Evolutionary conservation across 2,329 filamentous ascomycete species (phyloP).

Genomic region (Anthostomella pinea): DNA sequence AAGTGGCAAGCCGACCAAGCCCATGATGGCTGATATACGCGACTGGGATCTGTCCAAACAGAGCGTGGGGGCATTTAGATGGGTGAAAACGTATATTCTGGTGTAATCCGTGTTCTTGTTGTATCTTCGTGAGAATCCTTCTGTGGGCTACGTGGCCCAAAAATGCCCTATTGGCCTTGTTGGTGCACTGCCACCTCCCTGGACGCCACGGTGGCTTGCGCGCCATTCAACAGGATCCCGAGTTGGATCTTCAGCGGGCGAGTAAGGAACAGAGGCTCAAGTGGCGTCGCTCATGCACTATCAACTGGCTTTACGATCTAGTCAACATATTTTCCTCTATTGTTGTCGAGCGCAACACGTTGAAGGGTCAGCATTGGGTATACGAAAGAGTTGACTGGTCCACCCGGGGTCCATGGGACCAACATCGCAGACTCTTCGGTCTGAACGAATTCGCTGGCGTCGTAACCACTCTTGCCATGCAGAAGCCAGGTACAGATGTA

Average conservation of each 20-base stretch:
- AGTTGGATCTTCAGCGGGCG: constrained; percentile 35
- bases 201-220: no score
- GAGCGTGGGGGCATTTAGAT: no score
- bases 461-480: constrained; percentile 44
- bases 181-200: no score
- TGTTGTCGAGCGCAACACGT: constrained; percentile 37
- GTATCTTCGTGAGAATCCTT: no score
- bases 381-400: constrained; percentile 43
- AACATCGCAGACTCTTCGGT: constrained; percentile 40
- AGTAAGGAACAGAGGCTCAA: constrained; percentile 38
- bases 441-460: constrained; percentile 44
- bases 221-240: no score
- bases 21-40: constrained; percentile 36
- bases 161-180: no score
- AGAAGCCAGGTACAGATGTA: constrained; percentile 39
- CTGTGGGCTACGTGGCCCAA: no score
- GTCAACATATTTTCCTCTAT: constrained; percentile 43
- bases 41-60: no score
- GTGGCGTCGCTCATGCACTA: constrained; percentile 48
- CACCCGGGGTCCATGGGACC: constrained; percentile 34
- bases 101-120: no score
- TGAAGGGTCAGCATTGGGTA: constrained; percentile 32
- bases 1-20: constrained; percentile 45
- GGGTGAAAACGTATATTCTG: no score
- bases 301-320: constrained; percentile 52